Evolutionary conservation across 2,329 filamentous ascomycete genomes (phyloP).

Genomic region (Metarhizium brunneum): DNA sequence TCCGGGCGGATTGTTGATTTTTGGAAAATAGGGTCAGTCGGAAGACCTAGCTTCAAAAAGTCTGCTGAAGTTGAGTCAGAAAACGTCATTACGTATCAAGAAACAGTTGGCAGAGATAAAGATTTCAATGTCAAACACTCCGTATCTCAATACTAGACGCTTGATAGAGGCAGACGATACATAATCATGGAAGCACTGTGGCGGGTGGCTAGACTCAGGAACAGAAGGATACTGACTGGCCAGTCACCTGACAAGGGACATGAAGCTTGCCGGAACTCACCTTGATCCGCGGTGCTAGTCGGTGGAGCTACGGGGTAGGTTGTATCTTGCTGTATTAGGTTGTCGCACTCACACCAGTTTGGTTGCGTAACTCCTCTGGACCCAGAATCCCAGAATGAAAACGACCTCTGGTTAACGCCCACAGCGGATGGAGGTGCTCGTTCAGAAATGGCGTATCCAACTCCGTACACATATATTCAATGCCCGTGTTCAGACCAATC

Average conservation of each 20-base stretch:
- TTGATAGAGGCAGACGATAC: not conserved
- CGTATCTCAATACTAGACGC: no score
- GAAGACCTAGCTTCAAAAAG: no score
- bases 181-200: no score
- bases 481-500: slow-evolving; percentile 52
- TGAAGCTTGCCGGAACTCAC: not conserved
- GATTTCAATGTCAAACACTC: no score
- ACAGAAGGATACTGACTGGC: not conserved
- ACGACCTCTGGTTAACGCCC: not conserved
- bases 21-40: not conserved
- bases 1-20: not conserved
- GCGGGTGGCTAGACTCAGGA: not conserved
- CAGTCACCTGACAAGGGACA: slow-evolving; percentile 3
- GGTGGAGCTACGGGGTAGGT: no score
- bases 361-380: not conserved
- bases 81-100: no score
- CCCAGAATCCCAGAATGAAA: not conserved
- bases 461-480: slow-evolving; percentile 57
- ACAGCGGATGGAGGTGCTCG: not conserved
- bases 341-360: not conserved
- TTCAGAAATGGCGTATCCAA: slow-evolving; percentile 37
- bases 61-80: no score
- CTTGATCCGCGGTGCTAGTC: not conserved
- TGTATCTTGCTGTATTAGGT: no score
- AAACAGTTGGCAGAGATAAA: no score